phyloP scores from a whole-genome alignment of 2,329 filamentous ascomycete species.

The Anisogramma anomala region DNA sequence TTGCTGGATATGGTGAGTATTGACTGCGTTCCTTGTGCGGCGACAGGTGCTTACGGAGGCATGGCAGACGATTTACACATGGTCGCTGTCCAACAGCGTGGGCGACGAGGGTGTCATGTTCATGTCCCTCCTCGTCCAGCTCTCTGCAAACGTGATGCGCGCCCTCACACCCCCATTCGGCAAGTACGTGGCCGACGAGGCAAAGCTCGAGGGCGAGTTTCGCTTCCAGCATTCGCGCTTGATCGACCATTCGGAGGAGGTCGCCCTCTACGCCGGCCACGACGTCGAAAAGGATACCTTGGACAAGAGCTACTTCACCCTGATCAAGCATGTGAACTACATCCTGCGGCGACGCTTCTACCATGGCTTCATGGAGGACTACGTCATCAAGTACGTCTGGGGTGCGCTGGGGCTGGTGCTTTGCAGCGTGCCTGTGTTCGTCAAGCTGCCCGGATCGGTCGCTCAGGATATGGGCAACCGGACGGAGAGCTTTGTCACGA shows the following conservation, averaged over 20 bases:
- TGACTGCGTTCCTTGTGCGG: neutral
- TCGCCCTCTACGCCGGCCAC: constrained; percentile 84
- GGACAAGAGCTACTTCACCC: constrained; percentile 96
- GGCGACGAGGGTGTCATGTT: constrained; percentile 91
- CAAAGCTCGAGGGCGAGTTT: constrained; percentile 88
- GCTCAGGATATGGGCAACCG: constrained; percentile 57
- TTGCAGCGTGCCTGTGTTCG: constrained; percentile 91
- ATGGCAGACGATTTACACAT: constrained; percentile 71
- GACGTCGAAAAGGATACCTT: constrained; percentile 91
- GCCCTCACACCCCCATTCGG: constrained; percentile 91
- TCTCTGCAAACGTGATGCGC: constrained; percentile 88
- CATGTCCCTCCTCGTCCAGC: constrained; percentile 86
- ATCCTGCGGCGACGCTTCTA: constrained; percentile 85
- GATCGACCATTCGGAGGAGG: constrained; percentile 92
- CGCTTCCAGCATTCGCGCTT: constrained; percentile 87
- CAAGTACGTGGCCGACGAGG: constrained; percentile 95
- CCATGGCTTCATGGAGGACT: constrained; percentile 99
- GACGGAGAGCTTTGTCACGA: constrained; percentile 78
- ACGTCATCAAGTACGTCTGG: constrained; percentile 99
- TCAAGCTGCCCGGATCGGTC: constrained; percentile 69
- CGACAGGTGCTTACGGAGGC: no score
- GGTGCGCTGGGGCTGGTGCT: constrained; percentile 82
- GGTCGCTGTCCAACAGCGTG: constrained; percentile 85
- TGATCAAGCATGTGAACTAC: constrained; percentile 98
- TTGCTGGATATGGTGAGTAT: constrained; percentile 70